Evolutionary conservation across 148 eudicot species (phyloP).

Genomic region (Chenopodium formosanum): DNA sequence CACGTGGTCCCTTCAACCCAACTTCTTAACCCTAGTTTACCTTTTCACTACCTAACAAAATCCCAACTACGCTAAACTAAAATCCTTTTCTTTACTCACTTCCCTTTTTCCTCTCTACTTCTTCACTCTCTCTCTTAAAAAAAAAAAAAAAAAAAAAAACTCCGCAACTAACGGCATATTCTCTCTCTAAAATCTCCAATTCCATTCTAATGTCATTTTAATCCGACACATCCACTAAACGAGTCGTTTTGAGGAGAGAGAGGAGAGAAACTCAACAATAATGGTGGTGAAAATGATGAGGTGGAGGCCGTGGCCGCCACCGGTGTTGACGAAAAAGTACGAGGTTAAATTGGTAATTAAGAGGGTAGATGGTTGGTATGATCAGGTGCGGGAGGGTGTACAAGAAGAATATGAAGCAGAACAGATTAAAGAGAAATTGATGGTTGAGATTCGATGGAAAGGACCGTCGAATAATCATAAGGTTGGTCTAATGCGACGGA

Average conservation of each 20-base stretch:
- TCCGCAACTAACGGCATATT: slow-evolving; percentile 13
- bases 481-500: slow-evolving; percentile 44
- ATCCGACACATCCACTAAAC: too few species aligned
- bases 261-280: neutral
- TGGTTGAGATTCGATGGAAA: slow-evolving; percentile 84
- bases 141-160: neutral
- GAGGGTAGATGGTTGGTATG: slow-evolving; percentile 46
- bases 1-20: neutral
- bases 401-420: slow-evolving; percentile 19
- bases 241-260: neutral
- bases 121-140: neutral
- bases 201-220: neutral
- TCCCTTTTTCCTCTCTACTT: neutral
- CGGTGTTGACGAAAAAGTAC: slow-evolving; percentile 52
- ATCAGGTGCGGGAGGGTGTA: slow-evolving; percentile 37
- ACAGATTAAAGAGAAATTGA: slow-evolving; percentile 14
- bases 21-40: neutral
- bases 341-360: slow-evolving; percentile 58
- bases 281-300: slow-evolving; percentile 63
- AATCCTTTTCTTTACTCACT: neutral
- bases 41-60: neutral
- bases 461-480: slow-evolving; percentile 51
- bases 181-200: neutral
- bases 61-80: neutral
- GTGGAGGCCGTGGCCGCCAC: slow-evolving; percentile 81